Base-by-base conservation (phyloP, 805 yeast species). In the Middelhovenomyces tepae region DNA sequence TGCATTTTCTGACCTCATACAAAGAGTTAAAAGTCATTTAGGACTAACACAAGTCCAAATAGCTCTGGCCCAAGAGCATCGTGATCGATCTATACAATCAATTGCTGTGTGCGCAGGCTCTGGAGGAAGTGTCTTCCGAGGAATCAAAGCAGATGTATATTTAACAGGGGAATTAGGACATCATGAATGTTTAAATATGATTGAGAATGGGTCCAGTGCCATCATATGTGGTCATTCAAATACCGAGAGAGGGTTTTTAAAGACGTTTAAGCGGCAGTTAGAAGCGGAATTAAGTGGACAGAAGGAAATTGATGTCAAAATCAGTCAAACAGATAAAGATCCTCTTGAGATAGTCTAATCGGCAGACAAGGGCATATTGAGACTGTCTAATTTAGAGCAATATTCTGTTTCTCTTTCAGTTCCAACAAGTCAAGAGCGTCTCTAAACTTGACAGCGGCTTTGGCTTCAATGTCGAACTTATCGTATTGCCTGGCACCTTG, bases 71-170 rank as follows among this genome's bases (percentile, higher is more conserved):
- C 48, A 45, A 5, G 44, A 47, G 2, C 53, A 47, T 6, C 42
- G 43, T 25, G 51, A 37, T 8, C 52, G 27, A 43, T 39, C 39
- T 3, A 65, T 85, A 34, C 56, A 54, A 16, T 67, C 71, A 0
- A 62, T 86, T 15, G 97, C 96, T 1, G 55, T 91, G 10, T 91
- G 99, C 57, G 97, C 98, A 3, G 99, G 99, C 0, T 81, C 95
- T 2, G 97, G 98, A 0, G 78, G 82, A 3, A 67, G 78, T 1
- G 84, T 87, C 1, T 77, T 85, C 57, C 51, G 57, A 22, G 56
- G 62, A 5, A 48, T 55, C 7, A 64, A 64, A 31, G 76, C 76
- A 0, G 97, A 91, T 47, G 62, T 86, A 26, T 80, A 70, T 52
- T 71, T 75, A 48, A 87, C 98, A 0, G 99, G 99, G 2, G 99